Conservation (phyloP, 2,329 filamentous ascomycete genomes). For the Fusarium sp. region DNA sequence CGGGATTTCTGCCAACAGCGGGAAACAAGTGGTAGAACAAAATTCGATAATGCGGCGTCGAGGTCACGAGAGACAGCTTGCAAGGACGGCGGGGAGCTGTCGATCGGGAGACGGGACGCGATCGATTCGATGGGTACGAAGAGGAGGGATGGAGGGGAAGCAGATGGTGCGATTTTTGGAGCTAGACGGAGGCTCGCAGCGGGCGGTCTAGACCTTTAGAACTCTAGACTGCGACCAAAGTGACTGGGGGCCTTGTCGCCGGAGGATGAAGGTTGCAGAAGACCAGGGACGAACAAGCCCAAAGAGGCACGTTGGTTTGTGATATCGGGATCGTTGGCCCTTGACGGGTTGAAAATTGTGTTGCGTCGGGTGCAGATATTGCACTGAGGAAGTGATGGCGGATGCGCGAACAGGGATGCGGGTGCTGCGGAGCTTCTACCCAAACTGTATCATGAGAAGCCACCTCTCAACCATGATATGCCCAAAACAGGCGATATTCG, state of each 20-base stretch:
- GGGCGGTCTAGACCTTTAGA: conserved; percentile 42
- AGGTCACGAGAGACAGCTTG: conserved; percentile 34
- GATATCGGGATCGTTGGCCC: conserved; percentile 3
- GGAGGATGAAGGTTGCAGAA: conserved; percentile 25
- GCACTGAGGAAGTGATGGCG: not conserved
- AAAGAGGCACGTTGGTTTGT: conserved; percentile 4
- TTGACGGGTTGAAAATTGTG: conserved; percentile 1
- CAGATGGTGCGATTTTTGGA: conserved; percentile 46
- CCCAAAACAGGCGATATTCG: conserved; percentile 4
- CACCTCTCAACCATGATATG: conserved; percentile 10
- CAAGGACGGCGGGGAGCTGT: conserved; percentile 27
- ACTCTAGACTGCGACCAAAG: conserved; percentile 22
- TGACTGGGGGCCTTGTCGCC: conserved; percentile 29
- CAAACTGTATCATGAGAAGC: conserved; percentile 7
- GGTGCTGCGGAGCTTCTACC: conserved; percentile 14
- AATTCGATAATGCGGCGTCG: conserved; percentile 19
- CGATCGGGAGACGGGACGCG: conserved; percentile 40
- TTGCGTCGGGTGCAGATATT: conserved; percentile 13
- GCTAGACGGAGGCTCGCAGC: conserved; percentile 41
- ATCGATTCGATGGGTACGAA: conserved; percentile 44
- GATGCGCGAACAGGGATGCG: not conserved
- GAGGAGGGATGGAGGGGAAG: conserved; percentile 42
- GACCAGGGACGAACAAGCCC: conserved; percentile 7
- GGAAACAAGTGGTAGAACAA: conserved; percentile 19
- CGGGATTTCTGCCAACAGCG: conserved; percentile 1